Evolutionary conservation across 495 filamentous ascomycete genomes (phyloP).

Genomic region (Penicillium silybi): DNA sequence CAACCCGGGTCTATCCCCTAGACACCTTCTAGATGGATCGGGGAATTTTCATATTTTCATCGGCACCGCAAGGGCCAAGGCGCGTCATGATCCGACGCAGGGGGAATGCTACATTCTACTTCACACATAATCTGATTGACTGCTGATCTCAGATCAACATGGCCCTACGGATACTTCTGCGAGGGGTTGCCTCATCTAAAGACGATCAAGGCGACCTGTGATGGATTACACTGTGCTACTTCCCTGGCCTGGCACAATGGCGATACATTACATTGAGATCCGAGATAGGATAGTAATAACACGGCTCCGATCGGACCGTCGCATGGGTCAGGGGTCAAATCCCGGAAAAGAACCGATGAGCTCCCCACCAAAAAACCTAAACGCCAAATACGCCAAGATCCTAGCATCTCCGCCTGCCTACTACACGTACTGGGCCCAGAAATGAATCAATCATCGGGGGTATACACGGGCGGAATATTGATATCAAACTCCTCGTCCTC

Average conservation of each 20-base stretch:
- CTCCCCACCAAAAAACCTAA: not conserved
- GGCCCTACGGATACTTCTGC: not conserved
- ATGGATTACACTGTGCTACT: not conserved
- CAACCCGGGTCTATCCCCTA: no score
- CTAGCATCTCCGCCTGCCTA: not conserved
- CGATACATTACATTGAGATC: no score
- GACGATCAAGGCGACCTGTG: not conserved
- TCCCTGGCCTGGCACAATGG: no score
- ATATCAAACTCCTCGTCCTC: slow-evolving; percentile 39
- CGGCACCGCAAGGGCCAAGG: no score
- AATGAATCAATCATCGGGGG: not conserved
- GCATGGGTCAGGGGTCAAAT: not conserved
- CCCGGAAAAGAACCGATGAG: not conserved
- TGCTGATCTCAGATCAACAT: not conserved
- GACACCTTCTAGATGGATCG: no score
- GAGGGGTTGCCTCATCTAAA: not conserved
- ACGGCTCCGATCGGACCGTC: not conserved
- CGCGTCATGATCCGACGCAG: not conserved
- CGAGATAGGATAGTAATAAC: not conserved
- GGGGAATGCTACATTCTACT: slow-evolving; percentile 6
- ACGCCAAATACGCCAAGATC: not conserved
- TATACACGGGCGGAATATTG: slow-evolving; percentile 22
- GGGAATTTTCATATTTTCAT: no score
- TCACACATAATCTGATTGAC: not conserved
- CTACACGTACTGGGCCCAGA: not conserved